A percentile compares a stretch with the other conserved stretches of the same genome.
These are phyloP conservation scores for Gnaphalium uliginosum DNA, from an alignment of 129 eudicot genomes.

Conservation along the genomic window DNA sequence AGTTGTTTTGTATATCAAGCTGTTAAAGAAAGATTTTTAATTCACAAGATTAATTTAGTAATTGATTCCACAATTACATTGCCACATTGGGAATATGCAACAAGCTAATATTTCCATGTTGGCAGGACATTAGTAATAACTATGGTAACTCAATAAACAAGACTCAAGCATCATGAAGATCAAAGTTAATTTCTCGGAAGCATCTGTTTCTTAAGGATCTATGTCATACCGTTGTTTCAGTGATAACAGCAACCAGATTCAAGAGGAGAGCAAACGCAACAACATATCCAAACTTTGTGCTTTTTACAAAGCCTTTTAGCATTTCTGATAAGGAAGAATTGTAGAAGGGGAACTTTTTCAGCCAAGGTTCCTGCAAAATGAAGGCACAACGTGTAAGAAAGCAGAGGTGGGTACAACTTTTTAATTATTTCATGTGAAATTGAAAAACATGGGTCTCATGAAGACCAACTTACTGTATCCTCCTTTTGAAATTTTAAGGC, in stretches of 20 bases:
- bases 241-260: slow-evolving; percentile 75
- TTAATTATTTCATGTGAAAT: slow-evolving; percentile 2
- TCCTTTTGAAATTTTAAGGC: slow-evolving; percentile 86
- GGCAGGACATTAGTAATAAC: slow-evolving; percentile 11
- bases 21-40: slow-evolving; percentile 34
- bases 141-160: slow-evolving; percentile 7
- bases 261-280: slow-evolving; percentile 62
- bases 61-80: not conserved
- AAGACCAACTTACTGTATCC: slow-evolving; percentile 51
- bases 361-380: slow-evolving; percentile 53
- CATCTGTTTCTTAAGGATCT: slow-evolving; percentile 17
- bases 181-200: slow-evolving; percentile 7
- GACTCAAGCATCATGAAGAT: not conserved
- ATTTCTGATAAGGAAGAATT: slow-evolving; percentile 48
- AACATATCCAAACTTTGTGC: slow-evolving; percentile 59
- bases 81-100: slow-evolving; percentile 1
- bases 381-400: slow-evolving; percentile 8
- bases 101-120: slow-evolving; percentile 23
- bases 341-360: slow-evolving; percentile 58
- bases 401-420: slow-evolving; percentile 10
- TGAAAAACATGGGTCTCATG: slow-evolving; percentile 4
- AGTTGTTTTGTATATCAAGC: slow-evolving; percentile 86
- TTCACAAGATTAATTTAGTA: not conserved
- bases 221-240: slow-evolving; percentile 80
- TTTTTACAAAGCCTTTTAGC: slow-evolving; percentile 58